These are phyloP conservation scores for Amorphotheca resinae DNA, from an alignment of 495 filamentous ascomycete species.

Conservation along the genomic window DNA sequence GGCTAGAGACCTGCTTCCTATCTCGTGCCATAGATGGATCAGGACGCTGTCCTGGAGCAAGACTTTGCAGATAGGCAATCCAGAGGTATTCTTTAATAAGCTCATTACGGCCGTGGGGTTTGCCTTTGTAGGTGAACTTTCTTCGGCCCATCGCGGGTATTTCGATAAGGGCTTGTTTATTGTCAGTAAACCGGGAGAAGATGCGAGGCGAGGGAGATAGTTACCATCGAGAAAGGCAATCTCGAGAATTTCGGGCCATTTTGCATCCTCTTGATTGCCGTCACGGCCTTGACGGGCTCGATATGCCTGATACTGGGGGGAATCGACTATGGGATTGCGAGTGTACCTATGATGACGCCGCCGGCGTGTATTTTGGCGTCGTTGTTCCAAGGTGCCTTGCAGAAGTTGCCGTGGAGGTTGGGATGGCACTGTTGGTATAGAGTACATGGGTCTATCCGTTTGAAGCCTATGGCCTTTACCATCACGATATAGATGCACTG, in stretches of 20 bases:
- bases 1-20: slow-evolving; percentile 90
- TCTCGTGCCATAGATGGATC: slow-evolving; percentile 39
- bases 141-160: slow-evolving; percentile 72
- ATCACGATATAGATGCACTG: slow-evolving; percentile 27
- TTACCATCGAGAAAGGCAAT: slow-evolving; percentile 84
- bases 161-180: slow-evolving; percentile 54
- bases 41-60: slow-evolving; percentile 24
- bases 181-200: slow-evolving; percentile 4
- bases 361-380: slow-evolving; percentile 16
- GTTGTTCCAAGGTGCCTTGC: slow-evolving; percentile 21
- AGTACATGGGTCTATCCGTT: slow-evolving; percentile 18
- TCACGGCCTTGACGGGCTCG: slow-evolving; percentile 53
- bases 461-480: slow-evolving; percentile 10
- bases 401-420: slow-evolving; percentile 21
- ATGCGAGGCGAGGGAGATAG: not conserved
- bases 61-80: slow-evolving; percentile 32
- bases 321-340: slow-evolving; percentile 40
- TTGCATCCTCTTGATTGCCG: slow-evolving; percentile 17
- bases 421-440: slow-evolving; percentile 16
- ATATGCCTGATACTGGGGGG: slow-evolving; percentile 51
- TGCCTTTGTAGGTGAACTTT: slow-evolving; percentile 60
- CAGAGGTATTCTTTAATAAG: slow-evolving; percentile 75
- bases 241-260: slow-evolving; percentile 76
- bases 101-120: slow-evolving; percentile 80
- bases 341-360: slow-evolving; percentile 3